Base-by-base conservation (phyloP, 768 basidiomycete species). In the Pulveroboletus sp. region DNA sequence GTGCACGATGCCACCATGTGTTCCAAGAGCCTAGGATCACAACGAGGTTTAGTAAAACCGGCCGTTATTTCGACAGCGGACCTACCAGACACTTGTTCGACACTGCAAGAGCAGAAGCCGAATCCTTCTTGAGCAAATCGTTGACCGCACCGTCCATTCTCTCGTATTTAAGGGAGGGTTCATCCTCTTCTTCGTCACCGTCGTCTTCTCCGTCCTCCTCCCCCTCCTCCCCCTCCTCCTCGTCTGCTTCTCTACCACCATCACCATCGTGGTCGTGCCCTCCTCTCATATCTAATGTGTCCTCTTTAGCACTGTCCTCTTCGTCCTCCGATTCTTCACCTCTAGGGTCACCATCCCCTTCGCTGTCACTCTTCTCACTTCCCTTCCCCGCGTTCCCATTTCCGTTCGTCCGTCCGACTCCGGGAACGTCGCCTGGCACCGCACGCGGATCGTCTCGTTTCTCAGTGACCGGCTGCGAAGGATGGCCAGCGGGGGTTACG, bases 1-100 rank as follows among this genome's bases (percentile, higher is more conserved):
- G 63, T 96, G 89, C 4, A 97, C 82, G 55, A 93, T 84, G n/a
- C 95, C 95, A 43, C 79, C 81, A 66, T 97, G 94, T 2, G 95
- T 96, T 18, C 94, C 95, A 33, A 98, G 69, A 24, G 86, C 90
- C 93, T 98, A 59, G 26, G 11, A 50, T 8, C 10, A 51, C 9
- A 24, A 28, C 21, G 54, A 17, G 24, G 1, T 26, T 38, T 10
- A 18, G 21, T 41, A 38, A 4, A 6, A 46, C 30, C 1, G 18
- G 13, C 4, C 8, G 2, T 46, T 36, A n/a, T 36, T 33, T 40
- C 17, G 33, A 51, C 26, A n/a, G 14, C 5, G 17, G 36, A 38
- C 64, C 42, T 56, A 92, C 93, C 70, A 96, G 72, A 38, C 80
- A 74, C 57, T 85, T 84, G 45, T 82, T 80, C 0, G 86, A 83